These are phyloP conservation scores for Jamesozyma lodderae DNA, from an alignment of 805 yeast species.

Conservation along the genomic window DNA sequence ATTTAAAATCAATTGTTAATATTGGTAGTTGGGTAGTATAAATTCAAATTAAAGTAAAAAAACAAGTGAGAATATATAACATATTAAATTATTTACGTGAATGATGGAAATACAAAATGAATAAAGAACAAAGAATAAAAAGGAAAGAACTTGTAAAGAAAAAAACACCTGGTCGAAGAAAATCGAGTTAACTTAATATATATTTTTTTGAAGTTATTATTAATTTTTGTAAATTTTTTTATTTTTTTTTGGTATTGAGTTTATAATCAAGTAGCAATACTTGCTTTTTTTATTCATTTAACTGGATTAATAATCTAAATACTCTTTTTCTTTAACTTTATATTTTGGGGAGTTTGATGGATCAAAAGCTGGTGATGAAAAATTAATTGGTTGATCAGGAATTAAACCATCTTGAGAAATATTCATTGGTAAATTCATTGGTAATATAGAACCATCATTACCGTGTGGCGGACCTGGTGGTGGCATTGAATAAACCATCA, in stretches of 20 bases:
- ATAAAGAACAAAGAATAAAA: neutral
- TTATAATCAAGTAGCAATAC: neutral
- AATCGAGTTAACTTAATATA: too few species aligned
- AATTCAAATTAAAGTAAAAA: too few species aligned
- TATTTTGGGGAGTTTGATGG: neutral
- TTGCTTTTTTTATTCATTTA: neutral
- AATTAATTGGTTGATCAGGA: neutral
- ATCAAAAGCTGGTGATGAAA: neutral
- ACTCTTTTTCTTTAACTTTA: constrained; percentile 1
- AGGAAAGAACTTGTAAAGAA: neutral
- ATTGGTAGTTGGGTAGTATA: too few species aligned
- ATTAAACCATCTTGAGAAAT: neutral
- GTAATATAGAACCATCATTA: constrained; percentile 13
- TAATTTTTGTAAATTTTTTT: too few species aligned
- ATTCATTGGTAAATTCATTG: constrained; percentile 6
- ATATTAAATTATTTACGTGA: too few species aligned
- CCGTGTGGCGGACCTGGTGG: constrained; percentile 21
- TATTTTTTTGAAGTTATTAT: too few species aligned
- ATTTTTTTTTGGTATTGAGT: too few species aligned
- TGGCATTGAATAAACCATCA: constrained; percentile 28
- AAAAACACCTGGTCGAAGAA: neutral
- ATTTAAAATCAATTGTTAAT: too few species aligned
- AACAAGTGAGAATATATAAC: too few species aligned
- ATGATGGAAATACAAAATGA: too few species aligned
- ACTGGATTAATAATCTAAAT: constrained; percentile 1